Percentiles rank a stretch among this genome's conserved stretches.
phyloP scores from a whole-genome alignment of 257 asterid species.

The Pogostemon cablin region DNA sequence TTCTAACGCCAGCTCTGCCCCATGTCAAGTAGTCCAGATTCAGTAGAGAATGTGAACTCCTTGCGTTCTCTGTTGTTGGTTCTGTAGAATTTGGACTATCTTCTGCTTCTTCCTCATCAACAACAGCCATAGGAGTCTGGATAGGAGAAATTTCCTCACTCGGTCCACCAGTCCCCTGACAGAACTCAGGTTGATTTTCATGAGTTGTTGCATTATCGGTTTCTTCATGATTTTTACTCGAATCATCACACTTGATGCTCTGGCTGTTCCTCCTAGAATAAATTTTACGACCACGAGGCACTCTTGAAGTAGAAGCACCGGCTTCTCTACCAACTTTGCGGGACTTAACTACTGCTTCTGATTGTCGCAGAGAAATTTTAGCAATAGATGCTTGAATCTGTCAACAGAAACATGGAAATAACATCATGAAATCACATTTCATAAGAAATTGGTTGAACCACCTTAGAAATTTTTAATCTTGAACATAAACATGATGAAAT shows the following conservation, averaged over 20 bases:
- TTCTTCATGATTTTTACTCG: slow-evolving; percentile 12
- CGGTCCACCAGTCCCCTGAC: neutral
- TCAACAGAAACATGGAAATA: neutral
- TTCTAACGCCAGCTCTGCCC: slow-evolving; percentile 17
- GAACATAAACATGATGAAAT: too few relatives aligned
- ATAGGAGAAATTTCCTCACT: neutral
- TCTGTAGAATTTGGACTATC: neutral
- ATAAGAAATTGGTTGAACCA: too few relatives aligned
- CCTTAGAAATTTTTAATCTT: too few relatives aligned
- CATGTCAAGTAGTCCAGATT: neutral
- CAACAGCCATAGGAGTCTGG: neutral
- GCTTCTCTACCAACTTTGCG: slow-evolving; percentile 5
- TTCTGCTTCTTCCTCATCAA: neutral
- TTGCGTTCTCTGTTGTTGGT: neutral
- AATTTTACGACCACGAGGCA: neutral
- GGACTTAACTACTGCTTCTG: slow-evolving; percentile 6
- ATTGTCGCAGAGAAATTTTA: slow-evolving; percentile 4
- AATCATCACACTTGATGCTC: neutral
- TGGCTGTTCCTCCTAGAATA: slow-evolving; percentile 1
- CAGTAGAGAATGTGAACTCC: slow-evolving; percentile 5
- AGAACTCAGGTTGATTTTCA: neutral
- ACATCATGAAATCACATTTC: neutral
- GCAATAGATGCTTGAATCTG: slow-evolving; percentile 17
- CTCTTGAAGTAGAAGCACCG: slow-evolving; percentile 4
- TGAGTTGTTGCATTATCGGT: neutral